Conservation (phyloP, 2,329 filamentous ascomycete species). For the Colletotrichum musae region DNA sequence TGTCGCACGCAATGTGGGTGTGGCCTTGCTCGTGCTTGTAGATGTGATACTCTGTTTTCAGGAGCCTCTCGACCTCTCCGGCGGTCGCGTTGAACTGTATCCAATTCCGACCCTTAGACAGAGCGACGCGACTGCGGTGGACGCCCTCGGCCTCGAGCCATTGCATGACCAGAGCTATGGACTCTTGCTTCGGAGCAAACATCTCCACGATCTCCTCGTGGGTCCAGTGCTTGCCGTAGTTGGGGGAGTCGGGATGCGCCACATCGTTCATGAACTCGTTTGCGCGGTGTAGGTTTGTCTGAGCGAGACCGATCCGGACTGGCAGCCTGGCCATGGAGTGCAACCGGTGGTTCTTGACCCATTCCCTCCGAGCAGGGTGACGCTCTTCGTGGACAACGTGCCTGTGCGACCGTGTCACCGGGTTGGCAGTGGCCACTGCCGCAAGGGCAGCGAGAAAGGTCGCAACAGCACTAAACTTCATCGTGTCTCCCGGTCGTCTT, state of each 20-base stretch:
- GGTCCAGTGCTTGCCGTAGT: conserved; percentile 64
- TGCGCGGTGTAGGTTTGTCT: conserved; percentile 41
- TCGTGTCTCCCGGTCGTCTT: conserved; percentile 33
- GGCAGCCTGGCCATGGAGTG: conserved; percentile 36
- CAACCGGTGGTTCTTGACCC: conserved; percentile 38
- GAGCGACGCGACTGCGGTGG: conserved; percentile 58
- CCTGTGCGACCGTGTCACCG: conserved; percentile 37
- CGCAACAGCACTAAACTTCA: conserved; percentile 37
- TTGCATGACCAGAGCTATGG: conserved; percentile 63
- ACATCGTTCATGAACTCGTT: conserved; percentile 43
- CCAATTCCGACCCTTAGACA: conserved; percentile 68
- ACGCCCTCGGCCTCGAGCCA: conserved; percentile 71
- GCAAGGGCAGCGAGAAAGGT: conserved; percentile 32
- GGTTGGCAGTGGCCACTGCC: conserved; percentile 34
- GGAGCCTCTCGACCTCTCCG: conserved; percentile 65
- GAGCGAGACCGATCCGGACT: conserved; percentile 42
- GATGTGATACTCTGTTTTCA: conserved; percentile 67
- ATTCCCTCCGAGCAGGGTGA: conserved; percentile 39
- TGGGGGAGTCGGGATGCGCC: conserved; percentile 56
- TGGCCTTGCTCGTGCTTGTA: conserved; percentile 58
- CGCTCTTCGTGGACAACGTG: conserved; percentile 42
- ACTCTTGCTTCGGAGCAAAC: conserved; percentile 59
- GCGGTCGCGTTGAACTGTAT: conserved; percentile 68
- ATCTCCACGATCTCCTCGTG: conserved; percentile 57
- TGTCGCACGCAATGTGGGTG: conserved; percentile 57